Conservation (phyloP, 2,329 filamentous ascomycete species). For the Xylaria sp. region DNA sequence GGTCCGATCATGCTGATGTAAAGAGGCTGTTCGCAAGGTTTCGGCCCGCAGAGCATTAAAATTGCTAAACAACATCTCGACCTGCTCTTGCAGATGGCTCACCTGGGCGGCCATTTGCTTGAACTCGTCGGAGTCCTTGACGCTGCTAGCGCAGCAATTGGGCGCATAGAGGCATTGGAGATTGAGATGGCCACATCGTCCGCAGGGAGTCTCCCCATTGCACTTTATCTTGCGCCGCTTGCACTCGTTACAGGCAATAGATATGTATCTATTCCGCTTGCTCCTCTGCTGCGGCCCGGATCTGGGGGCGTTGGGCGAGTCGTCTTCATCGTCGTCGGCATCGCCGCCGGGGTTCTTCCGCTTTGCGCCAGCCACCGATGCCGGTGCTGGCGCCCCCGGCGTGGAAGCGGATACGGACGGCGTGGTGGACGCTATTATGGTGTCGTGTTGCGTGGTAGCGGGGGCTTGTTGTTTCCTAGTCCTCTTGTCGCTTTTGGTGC, state of each 20-base stretch:
- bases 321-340: conserved; percentile 40
- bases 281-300: conserved; percentile 58
- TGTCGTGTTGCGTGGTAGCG: conserved; percentile 29
- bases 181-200: conserved; percentile 75
- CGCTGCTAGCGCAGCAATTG: conserved; percentile 77
- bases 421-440: conserved; percentile 22
- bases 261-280: conserved; percentile 72
- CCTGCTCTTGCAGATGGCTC: conserved; percentile 81
- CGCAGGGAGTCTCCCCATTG: conserved; percentile 75
- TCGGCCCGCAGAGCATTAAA: conserved; percentile 74
- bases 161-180: conserved; percentile 73
- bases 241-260: conserved; percentile 75
- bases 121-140: conserved; percentile 95
- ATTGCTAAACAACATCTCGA: conserved; percentile 78
- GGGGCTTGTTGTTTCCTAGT: conserved; percentile 32
- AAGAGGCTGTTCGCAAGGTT: conserved; percentile 51
- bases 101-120: conserved; percentile 82
- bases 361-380: conserved; percentile 40
- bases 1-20: conserved; percentile 54
- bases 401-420: conserved; percentile 29
- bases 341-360: conserved; percentile 43
- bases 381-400: conserved; percentile 23
- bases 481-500: conserved; percentile 29
- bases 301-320: conserved; percentile 39
- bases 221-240: conserved; percentile 82